Evolutionary conservation across 1,284 basidiomycete species (phyloP).

Genomic region (Austroboletus niveus): DNA sequence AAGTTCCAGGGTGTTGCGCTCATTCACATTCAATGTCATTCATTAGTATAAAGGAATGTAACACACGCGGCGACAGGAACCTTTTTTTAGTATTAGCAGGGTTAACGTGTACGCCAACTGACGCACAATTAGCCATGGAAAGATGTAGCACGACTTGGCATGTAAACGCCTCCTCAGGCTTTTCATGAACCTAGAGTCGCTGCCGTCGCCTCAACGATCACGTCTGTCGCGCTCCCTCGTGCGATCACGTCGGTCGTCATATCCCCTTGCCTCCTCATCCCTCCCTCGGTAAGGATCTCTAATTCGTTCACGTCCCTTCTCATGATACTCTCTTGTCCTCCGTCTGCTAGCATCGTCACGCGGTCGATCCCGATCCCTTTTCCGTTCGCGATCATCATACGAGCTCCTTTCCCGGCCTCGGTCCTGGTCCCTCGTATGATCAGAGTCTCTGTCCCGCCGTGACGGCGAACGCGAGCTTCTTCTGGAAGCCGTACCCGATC

Average conservation of each 20-base stretch:
- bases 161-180: background rate
- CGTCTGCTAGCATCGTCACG: constrained; percentile 9
- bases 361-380: constrained; percentile 2
- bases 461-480: constrained; percentile 30
- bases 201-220: constrained; percentile 15
- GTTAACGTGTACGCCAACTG: no score
- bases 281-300: constrained; percentile 25
- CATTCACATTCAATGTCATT: no score
- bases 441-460: constrained; percentile 14
- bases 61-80: no score
- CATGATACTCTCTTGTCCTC: constrained; percentile 15
- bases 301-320: constrained; percentile 17
- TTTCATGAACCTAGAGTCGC: background rate
- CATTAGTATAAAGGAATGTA: no score
- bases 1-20: no score
- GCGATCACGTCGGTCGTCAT: constrained; percentile 16
- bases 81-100: no score
- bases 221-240: constrained; percentile 24
- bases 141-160: background rate
- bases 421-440: background rate
- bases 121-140: background rate
- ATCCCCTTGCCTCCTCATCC: constrained; percentile 11
- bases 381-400: constrained; percentile 8
- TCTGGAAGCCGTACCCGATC: constrained; percentile 26
- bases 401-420: constrained; percentile 6